These are phyloP conservation scores for Arbutus unedo DNA, from an alignment of 148 eudicot genomes.

Conservation along the genomic window DNA sequence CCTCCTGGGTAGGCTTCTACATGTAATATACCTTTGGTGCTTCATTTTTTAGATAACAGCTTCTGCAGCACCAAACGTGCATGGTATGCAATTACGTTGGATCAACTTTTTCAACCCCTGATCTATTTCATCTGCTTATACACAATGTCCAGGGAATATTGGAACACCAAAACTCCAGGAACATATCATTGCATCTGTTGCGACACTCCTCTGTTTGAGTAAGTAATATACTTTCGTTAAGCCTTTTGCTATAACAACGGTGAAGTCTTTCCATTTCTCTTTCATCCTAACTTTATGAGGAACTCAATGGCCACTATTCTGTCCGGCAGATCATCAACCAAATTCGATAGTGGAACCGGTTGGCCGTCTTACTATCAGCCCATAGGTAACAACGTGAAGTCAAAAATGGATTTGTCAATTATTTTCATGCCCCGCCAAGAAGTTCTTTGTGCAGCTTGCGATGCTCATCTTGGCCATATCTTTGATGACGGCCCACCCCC, in stretches of 20 bases:
- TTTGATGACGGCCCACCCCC: constrained; percentile 94
- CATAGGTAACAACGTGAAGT: constrained; percentile 72
- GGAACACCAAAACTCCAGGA: constrained; percentile 84
- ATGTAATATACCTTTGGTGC: neutral
- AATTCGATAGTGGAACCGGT: constrained; percentile 93
- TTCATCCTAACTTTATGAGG: neutral
- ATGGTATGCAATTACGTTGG: neutral
- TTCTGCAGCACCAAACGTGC: neutral
- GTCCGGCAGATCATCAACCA: constrained; percentile 66
- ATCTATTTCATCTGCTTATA: constrained; percentile 1
- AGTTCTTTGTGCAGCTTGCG: constrained; percentile 74
- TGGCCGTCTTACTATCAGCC: constrained; percentile 91
- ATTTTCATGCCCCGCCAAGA: constrained; percentile 93
- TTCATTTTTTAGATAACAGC: neutral
- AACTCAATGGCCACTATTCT: neutral
- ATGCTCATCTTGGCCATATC: constrained; percentile 89
- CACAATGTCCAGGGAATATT: constrained; percentile 59
- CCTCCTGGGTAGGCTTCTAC: neutral
- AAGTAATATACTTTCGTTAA: constrained; percentile 19
- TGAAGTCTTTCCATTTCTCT: neutral
- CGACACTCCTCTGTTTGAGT: constrained; percentile 88
- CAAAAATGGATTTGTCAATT: constrained; percentile 77
- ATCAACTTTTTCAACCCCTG: neutral
- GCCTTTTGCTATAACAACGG: neutral
- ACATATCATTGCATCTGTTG: constrained; percentile 89